phyloP scores from a whole-genome alignment of 257 asterid genomes.

The Thymus mandschuricus region DNA sequence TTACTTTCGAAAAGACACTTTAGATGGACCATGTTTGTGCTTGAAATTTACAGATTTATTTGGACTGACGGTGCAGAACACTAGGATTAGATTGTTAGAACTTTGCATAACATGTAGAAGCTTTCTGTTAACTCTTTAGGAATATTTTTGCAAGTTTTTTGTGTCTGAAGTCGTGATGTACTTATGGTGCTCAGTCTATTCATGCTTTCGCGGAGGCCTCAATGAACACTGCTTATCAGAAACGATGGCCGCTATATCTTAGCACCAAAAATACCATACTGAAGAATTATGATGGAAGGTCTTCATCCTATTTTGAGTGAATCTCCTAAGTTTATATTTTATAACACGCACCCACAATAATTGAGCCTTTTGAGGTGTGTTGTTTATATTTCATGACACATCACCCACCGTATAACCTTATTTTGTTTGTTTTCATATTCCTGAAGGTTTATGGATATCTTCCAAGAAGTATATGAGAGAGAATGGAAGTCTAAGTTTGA shows the following conservation, averaged over 20 bases:
- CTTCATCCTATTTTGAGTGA: constrained; percentile 14
- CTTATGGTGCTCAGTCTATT: constrained; percentile 62
- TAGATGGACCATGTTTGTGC: no score
- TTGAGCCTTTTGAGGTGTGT: constrained; percentile 8
- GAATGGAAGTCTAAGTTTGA: constrained; percentile 85
- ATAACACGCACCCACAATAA: not conserved
- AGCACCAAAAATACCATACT: constrained; percentile 98
- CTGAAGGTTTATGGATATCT: constrained; percentile 87
- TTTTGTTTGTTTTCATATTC: constrained; percentile 18
- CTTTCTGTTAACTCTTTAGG: not conserved
- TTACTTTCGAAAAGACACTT: no score
- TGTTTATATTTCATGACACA: not conserved
- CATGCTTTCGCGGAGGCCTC: constrained; percentile 93
- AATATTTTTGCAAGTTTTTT: constrained; percentile 8
- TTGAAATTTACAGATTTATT: no score
- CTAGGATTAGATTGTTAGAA: no score
- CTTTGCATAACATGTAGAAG: not conserved
- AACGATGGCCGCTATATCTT: constrained; percentile 95
- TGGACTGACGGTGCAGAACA: no score
- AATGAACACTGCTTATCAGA: constrained; percentile 90
- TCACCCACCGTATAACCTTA: no score
- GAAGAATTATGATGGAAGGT: constrained; percentile 99
- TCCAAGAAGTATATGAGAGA: constrained; percentile 91
- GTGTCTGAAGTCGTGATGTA: constrained; percentile 15
- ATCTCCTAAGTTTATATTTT: constrained; percentile 17